Conservation (phyloP, 2,329 filamentous ascomycete genomes). For the Akanthomyces lecanii region DNA sequence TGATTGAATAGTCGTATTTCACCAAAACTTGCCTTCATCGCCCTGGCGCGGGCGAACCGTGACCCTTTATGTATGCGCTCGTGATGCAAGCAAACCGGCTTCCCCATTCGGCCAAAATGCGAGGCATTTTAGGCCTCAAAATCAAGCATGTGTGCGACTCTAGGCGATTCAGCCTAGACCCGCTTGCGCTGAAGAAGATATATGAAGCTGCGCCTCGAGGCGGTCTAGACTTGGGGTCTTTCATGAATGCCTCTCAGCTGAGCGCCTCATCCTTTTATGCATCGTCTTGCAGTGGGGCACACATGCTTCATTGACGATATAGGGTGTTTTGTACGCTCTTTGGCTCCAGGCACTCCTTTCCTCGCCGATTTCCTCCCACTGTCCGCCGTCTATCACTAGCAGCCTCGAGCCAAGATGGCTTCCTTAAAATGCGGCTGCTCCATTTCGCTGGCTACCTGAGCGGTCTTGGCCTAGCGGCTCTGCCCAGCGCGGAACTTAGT, state of each 20-base stretch:
- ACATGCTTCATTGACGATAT: not conserved
- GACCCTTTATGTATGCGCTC: not conserved
- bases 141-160: not conserved
- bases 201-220: not conserved
- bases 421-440: too few species aligned
- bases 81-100: not conserved
- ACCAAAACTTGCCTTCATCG: too few species aligned
- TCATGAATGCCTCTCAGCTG: constrained; percentile 5
- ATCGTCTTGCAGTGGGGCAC: not conserved
- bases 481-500: too few species aligned
- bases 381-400: too few species aligned
- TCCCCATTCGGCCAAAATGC: not conserved
- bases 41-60: not conserved
- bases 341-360: too few species aligned
- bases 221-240: constrained; percentile 6
- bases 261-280: not conserved
- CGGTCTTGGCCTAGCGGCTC: too few species aligned
- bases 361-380: too few species aligned
- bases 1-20: not conserved
- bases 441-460: too few species aligned
- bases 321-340: too few species aligned
- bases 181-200: constrained; percentile 1
- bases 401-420: too few species aligned
- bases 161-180: constrained; percentile 9
- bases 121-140: constrained; percentile 5